Base-by-base conservation (phyloP, 108 stramenopile species). In the Bacterosira constricta region DNA sequence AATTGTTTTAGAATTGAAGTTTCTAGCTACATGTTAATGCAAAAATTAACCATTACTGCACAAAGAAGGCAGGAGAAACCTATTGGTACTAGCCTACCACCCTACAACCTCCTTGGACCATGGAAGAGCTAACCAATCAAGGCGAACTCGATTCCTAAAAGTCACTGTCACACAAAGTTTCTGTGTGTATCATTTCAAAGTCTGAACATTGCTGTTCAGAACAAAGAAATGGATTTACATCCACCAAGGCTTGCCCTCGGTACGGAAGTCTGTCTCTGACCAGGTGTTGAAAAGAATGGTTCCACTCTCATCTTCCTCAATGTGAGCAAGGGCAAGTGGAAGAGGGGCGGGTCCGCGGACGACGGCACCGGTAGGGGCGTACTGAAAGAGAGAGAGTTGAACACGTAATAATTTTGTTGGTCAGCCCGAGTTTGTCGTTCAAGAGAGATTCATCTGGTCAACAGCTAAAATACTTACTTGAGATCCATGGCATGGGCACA, bases 401-500 rank as follows among this genome's bases (percentile, higher is more conserved):
- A 32, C 18, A 44, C n/a, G 27, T 6, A 10, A 15, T 51, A 44
- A 36, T 35, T 9, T 6, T n/a, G n/a, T n/a, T n/a, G n/a, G n/a
- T n/a, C n/a, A n/a, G n/a, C n/a, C n/a, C n/a, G n/a, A n/a, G n/a
- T n/a, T n/a, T n/a, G n/a, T n/a, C n/a, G n/a, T n/a, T n/a, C n/a
- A n/a, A n/a, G n/a, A n/a, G n/a, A n/a, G n/a, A n/a, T n/a, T n/a
- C n/a, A n/a, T n/a, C n/a, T n/a, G n/a, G n/a, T n/a, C n/a, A n/a
- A n/a, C 37, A 34, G 4, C 18, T 23, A 30, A 25, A 20, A 42
- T 47, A 67, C 71, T 80, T 59, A 80, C 79, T 60, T 80, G 79
- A 49, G 98, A 98, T 82, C 97, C 98, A 85, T 98, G 98, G 90
- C 98, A 98, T 56, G 98, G 98, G 96, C 98, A 98, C 88, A 96